Base-by-base conservation (phyloP, 2,329 filamentous ascomycete species). In the Colletotrichum australisinense region DNA sequence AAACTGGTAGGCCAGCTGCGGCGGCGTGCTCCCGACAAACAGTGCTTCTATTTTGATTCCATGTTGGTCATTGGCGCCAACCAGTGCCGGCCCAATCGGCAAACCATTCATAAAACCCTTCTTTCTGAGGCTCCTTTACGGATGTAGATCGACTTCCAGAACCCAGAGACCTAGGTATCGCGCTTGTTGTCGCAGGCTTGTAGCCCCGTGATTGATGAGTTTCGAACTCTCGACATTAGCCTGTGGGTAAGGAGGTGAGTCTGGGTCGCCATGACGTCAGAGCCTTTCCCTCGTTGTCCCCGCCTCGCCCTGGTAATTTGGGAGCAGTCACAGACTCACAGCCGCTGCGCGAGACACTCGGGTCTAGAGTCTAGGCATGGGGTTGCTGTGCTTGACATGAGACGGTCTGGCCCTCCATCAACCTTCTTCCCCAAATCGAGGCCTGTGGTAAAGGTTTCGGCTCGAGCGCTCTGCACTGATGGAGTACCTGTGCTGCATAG, bases 261-360 rank as follows among this genome's bases (percentile, higher is more conserved):
- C 52, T 49, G 64, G 52, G 65, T 68, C 52, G 52, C 9, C 46
- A 57, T 73, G 71, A 73, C 71, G 67, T 73, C 60, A 73, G 55
- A 52, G 3, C 14, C 62, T 65, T 55, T 69, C 38, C 64, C 64
- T 57, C 32, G 67, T 22, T 3, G 26, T 26, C 68, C 64, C 69
- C 46, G 60, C 65, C 65, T 58, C 53, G 53, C 63, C 53, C 30
- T 64, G 56, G 52, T 62, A 65, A 70, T 63, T 70, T 70, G 35
- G 35, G 28, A 59, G 35, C 30, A 49, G 32, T 58, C 65, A 53
- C 59, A 53, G n/a, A 42, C 38, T 42, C 38, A 42, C 14, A 42
- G 14, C 38, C 42, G 42, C 32, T 30, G 22, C 53, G 66, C 66
- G 59, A 66, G 65, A 62, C 60, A 6, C 32, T 46, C 55, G 30